These are phyloP conservation scores for Microthyrium microscopicum DNA, from an alignment of 2,329 filamentous ascomycete genomes.

Conservation along the genomic window DNA sequence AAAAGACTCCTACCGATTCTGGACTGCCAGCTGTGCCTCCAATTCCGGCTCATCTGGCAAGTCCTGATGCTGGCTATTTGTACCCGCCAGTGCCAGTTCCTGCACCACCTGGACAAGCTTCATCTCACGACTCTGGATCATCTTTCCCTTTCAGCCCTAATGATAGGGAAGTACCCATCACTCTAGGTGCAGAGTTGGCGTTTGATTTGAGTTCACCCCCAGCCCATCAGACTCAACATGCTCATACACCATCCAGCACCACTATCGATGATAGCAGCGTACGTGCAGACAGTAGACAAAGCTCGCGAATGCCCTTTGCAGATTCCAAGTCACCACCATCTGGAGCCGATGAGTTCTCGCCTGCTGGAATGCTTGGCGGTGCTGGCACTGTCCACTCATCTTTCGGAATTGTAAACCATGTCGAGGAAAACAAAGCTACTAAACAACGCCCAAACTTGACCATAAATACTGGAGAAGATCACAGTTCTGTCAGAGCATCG, in stretches of 20 bases:
- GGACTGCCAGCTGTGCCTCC: slow-evolving; percentile 4
- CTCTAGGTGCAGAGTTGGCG: slow-evolving; percentile 7
- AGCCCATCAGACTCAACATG: background rate
- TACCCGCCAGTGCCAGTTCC: background rate
- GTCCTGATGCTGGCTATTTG: slow-evolving; percentile 1
- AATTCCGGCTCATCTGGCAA: slow-evolving; percentile 1
- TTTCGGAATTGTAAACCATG: slow-evolving; percentile 3
- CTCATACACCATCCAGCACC: background rate
- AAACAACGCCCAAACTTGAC: too few relatives aligned
- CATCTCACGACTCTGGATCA: slow-evolving; percentile 1
- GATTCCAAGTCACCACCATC: background rate
- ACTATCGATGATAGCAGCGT: background rate
- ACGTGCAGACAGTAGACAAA: too few relatives aligned
- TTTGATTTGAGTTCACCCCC: background rate
- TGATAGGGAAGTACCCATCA: slow-evolving; percentile 10
- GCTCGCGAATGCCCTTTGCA: background rate
- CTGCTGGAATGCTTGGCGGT: slow-evolving; percentile 3
- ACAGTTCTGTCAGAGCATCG: too few relatives aligned
- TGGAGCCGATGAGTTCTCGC: slow-evolving; percentile 3
- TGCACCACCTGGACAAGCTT: background rate
- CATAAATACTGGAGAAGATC: too few relatives aligned
- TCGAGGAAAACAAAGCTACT: too few relatives aligned
- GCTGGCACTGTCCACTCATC: slow-evolving; percentile 2
- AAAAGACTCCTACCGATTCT: slow-evolving; percentile 10
- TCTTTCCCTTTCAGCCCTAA: slow-evolving; percentile 8